These are phyloP conservation scores for Sindora glabra DNA, from an alignment of 306 rosid genomes.

Conservation along the genomic window DNA sequence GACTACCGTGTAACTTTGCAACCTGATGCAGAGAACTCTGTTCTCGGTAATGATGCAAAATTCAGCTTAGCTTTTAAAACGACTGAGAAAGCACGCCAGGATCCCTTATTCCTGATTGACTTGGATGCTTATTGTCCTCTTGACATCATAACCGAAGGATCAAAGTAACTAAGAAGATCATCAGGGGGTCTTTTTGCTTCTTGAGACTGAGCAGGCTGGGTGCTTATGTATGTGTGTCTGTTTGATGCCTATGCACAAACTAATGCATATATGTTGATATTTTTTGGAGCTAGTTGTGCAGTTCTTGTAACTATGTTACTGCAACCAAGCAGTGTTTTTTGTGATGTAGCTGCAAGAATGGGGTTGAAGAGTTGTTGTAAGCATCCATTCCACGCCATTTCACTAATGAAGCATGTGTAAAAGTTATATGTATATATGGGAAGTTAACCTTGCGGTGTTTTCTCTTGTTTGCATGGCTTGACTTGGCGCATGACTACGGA, in stretches of 20 bases:
- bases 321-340: conserved; percentile 1
- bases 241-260: conserved; percentile 6
- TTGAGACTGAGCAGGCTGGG: neutral
- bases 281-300: neutral
- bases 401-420: neutral
- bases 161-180: neutral
- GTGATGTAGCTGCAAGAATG: conserved; percentile 15
- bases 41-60: neutral
- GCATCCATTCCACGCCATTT: neutral
- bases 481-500: too few relatives aligned
- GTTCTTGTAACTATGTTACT: too few relatives aligned
- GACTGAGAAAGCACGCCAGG: conserved; percentile 9
- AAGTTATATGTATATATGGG: neutral
- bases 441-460: neutral
- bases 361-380: neutral
- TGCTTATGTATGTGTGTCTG: neutral
- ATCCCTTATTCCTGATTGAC: conserved; percentile 4
- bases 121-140: neutral
- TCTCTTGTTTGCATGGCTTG: neutral
- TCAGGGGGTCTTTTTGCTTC: neutral
- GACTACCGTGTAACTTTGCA: conserved; percentile 21
- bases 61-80: conserved; percentile 4
- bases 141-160: neutral
- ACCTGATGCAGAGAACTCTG: conserved; percentile 9
- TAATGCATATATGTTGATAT: neutral